These are phyloP conservation scores for Lyophyllum shimeji DNA, from an alignment of 768 basidiomycete genomes.

Conservation along the genomic window DNA sequence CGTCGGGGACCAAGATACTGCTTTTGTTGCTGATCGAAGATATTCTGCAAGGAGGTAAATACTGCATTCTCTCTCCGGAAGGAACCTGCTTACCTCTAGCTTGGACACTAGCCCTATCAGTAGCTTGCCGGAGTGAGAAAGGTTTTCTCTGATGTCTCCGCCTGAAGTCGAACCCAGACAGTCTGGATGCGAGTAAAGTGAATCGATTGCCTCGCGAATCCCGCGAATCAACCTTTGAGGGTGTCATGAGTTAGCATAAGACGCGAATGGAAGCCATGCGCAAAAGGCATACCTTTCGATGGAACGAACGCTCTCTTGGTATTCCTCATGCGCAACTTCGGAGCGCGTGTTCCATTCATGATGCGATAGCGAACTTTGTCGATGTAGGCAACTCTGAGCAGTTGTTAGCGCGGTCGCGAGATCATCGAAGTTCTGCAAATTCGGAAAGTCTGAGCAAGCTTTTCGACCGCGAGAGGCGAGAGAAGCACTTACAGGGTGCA, in stretches of 20 bases:
- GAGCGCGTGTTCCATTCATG: constrained; percentile 1
- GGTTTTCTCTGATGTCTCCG: background rate
- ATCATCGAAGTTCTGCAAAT: background rate
- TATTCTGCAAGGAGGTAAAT: background rate
- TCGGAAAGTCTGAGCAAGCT: background rate
- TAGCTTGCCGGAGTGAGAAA: background rate
- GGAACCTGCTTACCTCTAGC: background rate
- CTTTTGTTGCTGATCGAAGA: background rate
- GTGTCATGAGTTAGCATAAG: background rate
- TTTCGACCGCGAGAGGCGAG: background rate
- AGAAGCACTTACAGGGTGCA: background rate
- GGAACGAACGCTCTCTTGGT: background rate
- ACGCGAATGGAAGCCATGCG: background rate
- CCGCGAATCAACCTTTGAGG: background rate
- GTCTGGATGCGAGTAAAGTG: background rate
- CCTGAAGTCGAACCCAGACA: background rate
- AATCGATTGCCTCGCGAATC: background rate
- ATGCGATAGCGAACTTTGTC: background rate
- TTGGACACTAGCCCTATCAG: background rate
- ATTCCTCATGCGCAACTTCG: background rate
- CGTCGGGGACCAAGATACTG: background rate
- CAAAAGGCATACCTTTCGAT: background rate
- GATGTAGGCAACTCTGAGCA: background rate
- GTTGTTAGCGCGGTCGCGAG: background rate
- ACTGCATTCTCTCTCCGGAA: background rate